Evolutionary conservation across 2,329 filamentous ascomycete genomes (phyloP).

Genomic region (Chlorencoelia australis): DNA sequence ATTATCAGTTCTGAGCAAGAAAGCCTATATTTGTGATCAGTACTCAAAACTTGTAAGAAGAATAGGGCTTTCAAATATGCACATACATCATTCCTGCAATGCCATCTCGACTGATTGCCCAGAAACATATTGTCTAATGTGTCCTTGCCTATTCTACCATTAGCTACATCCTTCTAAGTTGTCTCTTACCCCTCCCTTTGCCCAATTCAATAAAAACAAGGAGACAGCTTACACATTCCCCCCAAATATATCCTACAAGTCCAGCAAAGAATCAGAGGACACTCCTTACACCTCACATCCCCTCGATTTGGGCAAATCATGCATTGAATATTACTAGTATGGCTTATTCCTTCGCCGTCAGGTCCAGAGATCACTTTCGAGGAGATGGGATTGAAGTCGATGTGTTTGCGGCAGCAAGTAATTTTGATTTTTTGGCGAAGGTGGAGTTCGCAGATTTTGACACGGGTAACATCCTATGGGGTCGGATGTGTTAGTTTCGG

Average conservation of each 20-base stretch:
- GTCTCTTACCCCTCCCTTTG: too few relatives aligned
- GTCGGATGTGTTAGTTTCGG: too few relatives aligned
- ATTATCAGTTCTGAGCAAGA: slow-evolving; percentile 8
- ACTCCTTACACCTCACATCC: not conserved
- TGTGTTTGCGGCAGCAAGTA: not conserved
- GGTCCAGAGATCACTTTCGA: not conserved
- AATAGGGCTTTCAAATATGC: not conserved
- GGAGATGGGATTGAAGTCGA: not conserved
- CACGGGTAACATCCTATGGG: not conserved
- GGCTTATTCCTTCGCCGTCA: not conserved
- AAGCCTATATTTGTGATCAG: slow-evolving; percentile 2
- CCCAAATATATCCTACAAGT: not conserved
- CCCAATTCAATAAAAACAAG: too few relatives aligned
- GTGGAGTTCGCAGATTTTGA: slow-evolving; percentile 1
- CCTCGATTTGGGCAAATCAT: not conserved
- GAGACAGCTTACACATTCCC: not conserved
- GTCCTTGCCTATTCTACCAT: too few relatives aligned
- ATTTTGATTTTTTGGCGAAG: not conserved
- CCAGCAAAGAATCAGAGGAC: not conserved
- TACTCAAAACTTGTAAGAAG: not conserved
- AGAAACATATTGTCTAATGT: not conserved
- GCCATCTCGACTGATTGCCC: not conserved
- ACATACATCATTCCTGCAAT: not conserved
- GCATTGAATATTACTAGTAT: too few relatives aligned
- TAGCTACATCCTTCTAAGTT: too few relatives aligned